Evolutionary conservation across 257 asterid genomes (phyloP).

Genomic region (Solanum verrucosum): DNA sequence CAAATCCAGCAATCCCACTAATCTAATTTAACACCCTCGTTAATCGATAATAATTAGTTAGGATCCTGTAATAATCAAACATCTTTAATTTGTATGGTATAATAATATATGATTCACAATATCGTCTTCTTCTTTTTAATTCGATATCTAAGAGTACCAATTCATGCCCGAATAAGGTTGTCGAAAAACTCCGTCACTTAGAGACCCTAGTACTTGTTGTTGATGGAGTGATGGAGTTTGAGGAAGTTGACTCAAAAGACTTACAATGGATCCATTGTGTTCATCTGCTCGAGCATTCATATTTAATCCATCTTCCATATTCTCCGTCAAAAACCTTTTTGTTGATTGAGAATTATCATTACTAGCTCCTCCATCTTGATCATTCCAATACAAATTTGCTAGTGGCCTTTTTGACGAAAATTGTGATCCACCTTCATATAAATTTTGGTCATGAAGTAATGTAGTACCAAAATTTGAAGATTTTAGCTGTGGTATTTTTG

Average conservation of each 20-base stretch:
- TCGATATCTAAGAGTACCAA: slow-evolving; percentile 44
- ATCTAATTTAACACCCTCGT: not conserved
- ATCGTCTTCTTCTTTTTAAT: not conserved
- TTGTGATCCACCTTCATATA: slow-evolving; percentile 33
- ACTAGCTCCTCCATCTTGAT: slow-evolving; percentile 5
- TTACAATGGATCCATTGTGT: slow-evolving; percentile 29
- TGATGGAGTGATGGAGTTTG: slow-evolving; percentile 43
- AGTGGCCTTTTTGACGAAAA: slow-evolving; percentile 2
- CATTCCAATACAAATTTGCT: slow-evolving; percentile 38
- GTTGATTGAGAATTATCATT: slow-evolving; percentile 24
- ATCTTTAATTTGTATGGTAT: not conserved
- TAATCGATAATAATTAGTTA: not conserved
- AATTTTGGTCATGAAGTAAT: slow-evolving; percentile 28
- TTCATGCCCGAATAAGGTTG: slow-evolving; percentile 34
- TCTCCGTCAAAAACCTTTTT: slow-evolving; percentile 41
- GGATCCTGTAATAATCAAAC: not conserved
- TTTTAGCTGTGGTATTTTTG: slow-evolving; percentile 15
- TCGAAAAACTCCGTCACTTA: slow-evolving; percentile 58
- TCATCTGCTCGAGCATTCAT: slow-evolving; percentile 13
- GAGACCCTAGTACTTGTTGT: slow-evolving; percentile 46
- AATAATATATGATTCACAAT: not conserved
- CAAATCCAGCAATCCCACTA: slow-evolving; percentile 1
- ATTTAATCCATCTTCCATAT: slow-evolving; percentile 12
- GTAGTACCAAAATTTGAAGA: slow-evolving; percentile 21
- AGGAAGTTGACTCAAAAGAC: slow-evolving; percentile 48